phyloP scores from a whole-genome alignment of 345 rosid genomes.

The Arabidopsis thaliana region TAIR10.1 NC_003076.8:14597501-14598000 shows the following conservation, averaged over 20 bases:
- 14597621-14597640: constrained; percentile 15
- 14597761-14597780: background rate
- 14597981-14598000: constrained; percentile 70
- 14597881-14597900: background rate
- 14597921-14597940: background rate
- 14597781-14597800: constrained; percentile 7
- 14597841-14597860: background rate
- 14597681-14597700: constrained; percentile 92
- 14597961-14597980: constrained; percentile 80
- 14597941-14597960: constrained; percentile 8
- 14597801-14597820: background rate
- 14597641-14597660: constrained; percentile 42
- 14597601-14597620: background rate
- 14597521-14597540: background rate
- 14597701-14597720: constrained; percentile 77
- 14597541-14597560: background rate
- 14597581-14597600: background rate
- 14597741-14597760: background rate
- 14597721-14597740: background rate
- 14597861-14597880: constrained; percentile 1
- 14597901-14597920: background rate
- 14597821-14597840: background rate
- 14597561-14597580: background rate
- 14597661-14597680: constrained; percentile 91
- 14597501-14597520: background rate